Conservation (phyloP, 2,329 filamentous ascomycete species). For the Colletotrichum camelliae region DNA sequence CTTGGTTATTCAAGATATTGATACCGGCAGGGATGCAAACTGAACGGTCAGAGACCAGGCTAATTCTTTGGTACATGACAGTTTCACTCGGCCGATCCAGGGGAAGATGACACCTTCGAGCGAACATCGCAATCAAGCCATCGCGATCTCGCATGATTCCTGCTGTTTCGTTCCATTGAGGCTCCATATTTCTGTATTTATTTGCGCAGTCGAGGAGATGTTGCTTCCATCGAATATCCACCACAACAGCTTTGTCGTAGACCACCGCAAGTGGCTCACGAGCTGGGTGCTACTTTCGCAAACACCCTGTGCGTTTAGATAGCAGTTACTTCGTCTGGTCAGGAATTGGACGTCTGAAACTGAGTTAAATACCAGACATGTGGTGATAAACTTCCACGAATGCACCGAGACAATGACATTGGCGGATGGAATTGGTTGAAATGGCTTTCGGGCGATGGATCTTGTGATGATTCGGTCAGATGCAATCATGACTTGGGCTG, state of each 20-base stretch:
- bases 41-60: background rate
- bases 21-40: fast-evolving
- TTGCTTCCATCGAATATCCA: background rate
- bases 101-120: background rate
- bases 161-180: background rate
- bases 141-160: background rate
- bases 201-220: background rate
- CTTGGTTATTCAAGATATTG: background rate
- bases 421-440: background rate
- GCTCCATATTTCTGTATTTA: background rate
- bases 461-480: too few species aligned
- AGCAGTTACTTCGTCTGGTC: background rate
- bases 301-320: too few species aligned
- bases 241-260: too few species aligned
- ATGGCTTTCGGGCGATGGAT: background rate
- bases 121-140: background rate
- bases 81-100: background rate
- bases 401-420: background rate
- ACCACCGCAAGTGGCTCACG: background rate
- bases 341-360: fast-evolving
- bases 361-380: fast-evolving
- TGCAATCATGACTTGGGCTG: too few species aligned
- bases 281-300: background rate
- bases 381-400: background rate
- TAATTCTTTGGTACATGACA: background rate